Base-by-base conservation (phyloP, 2,329 filamentous ascomycete genomes). In the Xylogone sp. region DNA sequence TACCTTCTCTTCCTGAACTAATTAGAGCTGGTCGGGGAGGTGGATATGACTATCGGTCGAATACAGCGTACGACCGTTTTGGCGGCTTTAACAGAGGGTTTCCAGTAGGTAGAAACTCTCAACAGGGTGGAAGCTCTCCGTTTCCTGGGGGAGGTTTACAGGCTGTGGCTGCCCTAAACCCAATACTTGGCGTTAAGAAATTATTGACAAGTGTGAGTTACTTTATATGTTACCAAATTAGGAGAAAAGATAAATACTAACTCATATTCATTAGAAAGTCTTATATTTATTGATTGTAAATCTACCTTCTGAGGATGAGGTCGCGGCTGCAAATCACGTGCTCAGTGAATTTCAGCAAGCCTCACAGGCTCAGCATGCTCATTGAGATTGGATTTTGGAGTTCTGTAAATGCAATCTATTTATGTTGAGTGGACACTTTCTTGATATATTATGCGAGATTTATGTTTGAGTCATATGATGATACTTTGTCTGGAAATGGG, bases 341-440 rank as follows among this genome's bases (percentile, higher is more conserved):
- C 8, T 39, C 12, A 39, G 5, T 16, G 34, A 39, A 39, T 39
- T 39, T 16, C 34, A 39, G n/a, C 34, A 39, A 18, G 34, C 34
- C n/a, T 7, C 34, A 5, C 8, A 7, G 34, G 34, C 10, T 39
- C 34, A 39, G 13, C 34, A 39, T 9, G 34, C 34, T 39, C n/a
- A 39, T 55, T 51, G 68, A 78, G 58, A 72, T 75, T 27, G 24
- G 10, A 6, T 5, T 5, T 27, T 5, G 24, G 24, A 27, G 24
- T 27, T 27, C 10, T 27, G 24, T 6, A 27, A 27, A 6, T 27
- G 24, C 10, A 27, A 27, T 6, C 24, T 27, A 27, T 27, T 27
- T 27, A 10, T 6, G 6, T 27, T 27, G 24, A 10, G 5, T 27
- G 24, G 24, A 27, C 10, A 27, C 10, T 10, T 27, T 27, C 6